Evolutionary conservation across 768 basidiomycete species (phyloP), one percentile per base, ranked within the genome.

Genomic region (Phylloporus sp.): DNA sequence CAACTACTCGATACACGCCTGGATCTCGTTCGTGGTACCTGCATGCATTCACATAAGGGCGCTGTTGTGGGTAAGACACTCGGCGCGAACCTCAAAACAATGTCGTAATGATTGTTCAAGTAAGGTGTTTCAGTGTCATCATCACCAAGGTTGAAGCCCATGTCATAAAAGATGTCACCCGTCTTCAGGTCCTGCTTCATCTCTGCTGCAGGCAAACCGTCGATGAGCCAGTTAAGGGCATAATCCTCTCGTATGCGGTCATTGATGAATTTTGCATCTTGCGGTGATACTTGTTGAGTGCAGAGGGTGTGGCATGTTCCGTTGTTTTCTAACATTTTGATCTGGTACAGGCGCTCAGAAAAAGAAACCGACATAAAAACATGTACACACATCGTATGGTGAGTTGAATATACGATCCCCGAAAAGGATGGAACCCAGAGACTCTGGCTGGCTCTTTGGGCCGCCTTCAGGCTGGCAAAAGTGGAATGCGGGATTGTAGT

Each of bases 391-490:
- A 58, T 94, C 81, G 63, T 92, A 97, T 2, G 86, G 89, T 4
- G 91, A 91, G 62, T 86, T 84, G 69, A 93, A 91, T 59, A 98
- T 92, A 56, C 95, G 79, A 74, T 97, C 95, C 15, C 95, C 95
- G 59, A 97, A 97, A n/a, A 98, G 73, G 60, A 97, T 94, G 16
- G 91, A 91, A 6, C 95, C 95, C 24, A 97, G 73, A 2, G 85
- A 87, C 68, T 95, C 94, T 4, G 91, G 87, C 64, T 85, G 84
- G 59, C 80, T 81, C 64, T 81, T 69, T 20, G 84, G 78, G 10
- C 91, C 94, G 18, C 73, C 85, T 36, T 77, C 71, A 23, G 95
- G 95, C 52, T 80, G 64, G 64, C 95, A 98, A 69, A 97, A 97
- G 55, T 83, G 84, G 56, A 97, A 88, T 47, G 77, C 76, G 2